These are phyloP conservation scores for Chenopodium quinoa DNA, from an alignment of 148 eudicot genomes.

Conservation along the genomic window DNA sequence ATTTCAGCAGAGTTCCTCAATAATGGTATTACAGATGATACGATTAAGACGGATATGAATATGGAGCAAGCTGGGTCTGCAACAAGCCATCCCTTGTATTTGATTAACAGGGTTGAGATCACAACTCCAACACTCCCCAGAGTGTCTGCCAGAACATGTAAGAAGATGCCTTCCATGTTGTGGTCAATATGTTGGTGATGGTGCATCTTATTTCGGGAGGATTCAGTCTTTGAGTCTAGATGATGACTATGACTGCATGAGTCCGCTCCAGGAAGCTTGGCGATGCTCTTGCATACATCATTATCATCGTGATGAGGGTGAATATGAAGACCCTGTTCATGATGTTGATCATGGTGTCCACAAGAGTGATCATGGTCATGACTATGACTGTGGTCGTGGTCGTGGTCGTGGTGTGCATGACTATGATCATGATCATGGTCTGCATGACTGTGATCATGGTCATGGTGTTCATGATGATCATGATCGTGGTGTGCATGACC, in stretches of 20 bases:
- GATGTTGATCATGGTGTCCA: constrained; percentile 10
- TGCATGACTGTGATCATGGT: constrained; percentile 22
- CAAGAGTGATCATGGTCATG: constrained; percentile 23
- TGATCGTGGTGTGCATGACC: constrained; percentile 30
- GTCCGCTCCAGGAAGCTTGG: constrained; percentile 6
- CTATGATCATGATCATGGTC: constrained; percentile 33
- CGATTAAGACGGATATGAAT: constrained; percentile 77
- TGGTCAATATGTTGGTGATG: constrained; percentile 77
- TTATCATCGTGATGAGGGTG: constrained; percentile 24
- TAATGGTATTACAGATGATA: constrained; percentile 85
- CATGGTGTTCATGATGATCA: not conserved
- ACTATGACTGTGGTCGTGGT: constrained; percentile 30
- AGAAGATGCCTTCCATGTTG: constrained; percentile 99
- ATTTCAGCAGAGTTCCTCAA: constrained; percentile 88
- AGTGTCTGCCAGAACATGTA: constrained; percentile 95
- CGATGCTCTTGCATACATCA: constrained; percentile 14
- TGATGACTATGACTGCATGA: constrained; percentile 37
- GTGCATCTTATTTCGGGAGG: constrained; percentile 32
- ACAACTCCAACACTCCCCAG: constrained; percentile 98
- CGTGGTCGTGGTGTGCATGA: constrained; percentile 10
- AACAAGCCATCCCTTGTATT: constrained; percentile 92
- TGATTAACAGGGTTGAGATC: constrained; percentile 77
- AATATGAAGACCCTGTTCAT: constrained; percentile 19
- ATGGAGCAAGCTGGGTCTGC: constrained; percentile 97
- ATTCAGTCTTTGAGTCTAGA: constrained; percentile 19